These are phyloP conservation scores for Aspergillus amoenus DNA, from an alignment of 2,329 filamentous ascomycete genomes.

Conservation along the genomic window DNA sequence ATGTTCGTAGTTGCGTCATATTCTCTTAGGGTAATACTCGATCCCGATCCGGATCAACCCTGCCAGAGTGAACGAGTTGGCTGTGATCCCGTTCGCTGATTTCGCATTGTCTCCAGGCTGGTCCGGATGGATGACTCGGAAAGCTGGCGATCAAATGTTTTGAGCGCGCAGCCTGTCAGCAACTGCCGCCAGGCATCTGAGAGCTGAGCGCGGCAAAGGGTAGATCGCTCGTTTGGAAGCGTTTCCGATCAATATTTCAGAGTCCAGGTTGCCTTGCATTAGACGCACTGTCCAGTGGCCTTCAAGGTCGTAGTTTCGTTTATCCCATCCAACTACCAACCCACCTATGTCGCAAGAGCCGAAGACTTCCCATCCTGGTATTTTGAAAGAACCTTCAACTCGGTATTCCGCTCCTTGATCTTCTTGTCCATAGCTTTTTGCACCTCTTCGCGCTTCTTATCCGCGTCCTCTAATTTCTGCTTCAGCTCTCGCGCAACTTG, in stretches of 20 bases:
- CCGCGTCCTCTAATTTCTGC: slow-evolving; percentile 36
- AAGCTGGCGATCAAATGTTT: background rate
- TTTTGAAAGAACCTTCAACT: slow-evolving; percentile 44
- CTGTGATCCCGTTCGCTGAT: background rate
- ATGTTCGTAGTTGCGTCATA: background rate
- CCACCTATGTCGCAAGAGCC: slow-evolving; percentile 22
- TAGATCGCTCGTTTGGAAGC: background rate
- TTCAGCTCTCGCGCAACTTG: slow-evolving; percentile 38
- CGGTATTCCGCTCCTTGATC: slow-evolving; percentile 42
- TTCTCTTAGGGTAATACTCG: background rate
- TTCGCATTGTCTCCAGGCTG: too few species aligned
- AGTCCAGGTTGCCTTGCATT: background rate
- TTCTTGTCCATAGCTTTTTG: slow-evolving; percentile 45
- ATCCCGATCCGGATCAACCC: background rate
- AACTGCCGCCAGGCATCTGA: background rate
- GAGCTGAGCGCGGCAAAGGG: background rate
- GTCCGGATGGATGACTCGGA: background rate
- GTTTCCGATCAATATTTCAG: background rate
- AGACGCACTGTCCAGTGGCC: background rate
- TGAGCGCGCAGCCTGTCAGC: background rate
- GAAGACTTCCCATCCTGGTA: slow-evolving; percentile 40
- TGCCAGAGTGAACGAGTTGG: too few species aligned
- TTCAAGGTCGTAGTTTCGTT: background rate
- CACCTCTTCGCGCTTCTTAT: slow-evolving; percentile 39
- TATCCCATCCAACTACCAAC: background rate